Evolutionary conservation across 2,329 filamentous ascomycete genomes (phyloP), one percentile per base, ranked within the genome.

Genomic region (Colletotrichum tabaci): DNA sequence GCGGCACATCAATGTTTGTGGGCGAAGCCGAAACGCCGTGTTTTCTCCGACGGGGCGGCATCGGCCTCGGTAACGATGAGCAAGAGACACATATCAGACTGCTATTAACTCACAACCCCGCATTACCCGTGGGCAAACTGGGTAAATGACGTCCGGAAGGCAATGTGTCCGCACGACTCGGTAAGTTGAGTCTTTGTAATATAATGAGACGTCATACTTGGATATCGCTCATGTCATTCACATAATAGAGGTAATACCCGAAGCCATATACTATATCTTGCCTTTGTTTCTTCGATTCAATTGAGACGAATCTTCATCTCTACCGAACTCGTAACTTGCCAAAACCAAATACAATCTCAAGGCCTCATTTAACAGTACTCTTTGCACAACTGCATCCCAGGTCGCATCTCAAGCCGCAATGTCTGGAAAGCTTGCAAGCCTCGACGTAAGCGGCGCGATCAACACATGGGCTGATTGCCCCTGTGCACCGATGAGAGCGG

Each of bases 371-470:
- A n/a, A 42, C 23, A 18, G 5, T 46, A 21, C 12, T 35, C 16
- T 21, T 42, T 15, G 30, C 44, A 23, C 5, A 5, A 13, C 26
- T 10, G 12, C 9, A 21, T 23, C 16, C 12, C 53, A 23, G 18
- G 7, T 18, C 16, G 7, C 5, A 16, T 26, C 30, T n/a, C 5
- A n/a, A 52, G 16, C 18, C 18, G 55, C 1, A 23, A 67, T 67
- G 65, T 55, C 26, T 13, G 60, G 58, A 49, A 47, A 53, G 40
- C 68, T 79, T 42, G 77, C 77, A 38, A 76, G 77, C 44, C 78
- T 85, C 38, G 84, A 85, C 74, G 84, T 84, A 78, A 78, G 80
- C 65, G 3, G 9, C 12, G 5, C 18, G 16, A 9, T 49, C 30
- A 26, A 26, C 15, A 4, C 21, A 18, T 52, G 57, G 61, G 21